Base-by-base conservation (phyloP, 2,329 filamentous ascomycete genomes). In the Colletotrichum musae region DNA sequence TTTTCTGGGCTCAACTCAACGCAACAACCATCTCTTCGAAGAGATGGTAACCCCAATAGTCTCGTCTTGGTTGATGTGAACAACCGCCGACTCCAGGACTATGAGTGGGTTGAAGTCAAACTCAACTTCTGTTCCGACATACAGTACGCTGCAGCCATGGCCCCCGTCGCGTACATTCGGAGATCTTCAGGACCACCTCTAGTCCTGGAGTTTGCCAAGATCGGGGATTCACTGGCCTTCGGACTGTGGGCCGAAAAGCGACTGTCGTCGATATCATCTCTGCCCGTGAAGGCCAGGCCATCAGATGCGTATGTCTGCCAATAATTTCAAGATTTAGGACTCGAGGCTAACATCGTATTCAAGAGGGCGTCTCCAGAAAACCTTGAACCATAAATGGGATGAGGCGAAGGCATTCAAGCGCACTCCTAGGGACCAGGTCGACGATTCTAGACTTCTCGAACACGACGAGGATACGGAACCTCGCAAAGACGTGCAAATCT, bases 81-180 rank as follows among this genome's bases (percentile, higher is more conserved):
- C 7, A n/a, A 48, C 41, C 13, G 13, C 5, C 53, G 18, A 32
- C 47, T 36, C 32, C 3, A 50, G n/a, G 51, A 51, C 4, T 58
- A 53, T 13, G 28, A 36, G 6, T 70, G 68, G 68, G 28, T 70
- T 4, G 68, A 68, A 2, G 58, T 59, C 12, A 70, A 64, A 39
- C 10, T 68, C 15, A 58, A 43, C 16, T 48, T 21, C 4, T 70
- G 68, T 16, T 5, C 5, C 6, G 48, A n/a, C 18, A 50, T 70
- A 13, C 1, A 4, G 13, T 58, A 63, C 13, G 39, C 51, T 5
- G 13, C 26, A 18, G 28, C 5, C 0, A 24, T n/a, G 16, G 21
- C 53, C 21, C 47, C 45, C 6, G 2, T 62, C 12, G 58, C 21
- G 32, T 28, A 3, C 0, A 36, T 68, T 36, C 36, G n/a, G 3